phyloP scores from a whole-genome alignment of 2,329 filamentous ascomycete species.

The Apiospora arundinis region DNA sequence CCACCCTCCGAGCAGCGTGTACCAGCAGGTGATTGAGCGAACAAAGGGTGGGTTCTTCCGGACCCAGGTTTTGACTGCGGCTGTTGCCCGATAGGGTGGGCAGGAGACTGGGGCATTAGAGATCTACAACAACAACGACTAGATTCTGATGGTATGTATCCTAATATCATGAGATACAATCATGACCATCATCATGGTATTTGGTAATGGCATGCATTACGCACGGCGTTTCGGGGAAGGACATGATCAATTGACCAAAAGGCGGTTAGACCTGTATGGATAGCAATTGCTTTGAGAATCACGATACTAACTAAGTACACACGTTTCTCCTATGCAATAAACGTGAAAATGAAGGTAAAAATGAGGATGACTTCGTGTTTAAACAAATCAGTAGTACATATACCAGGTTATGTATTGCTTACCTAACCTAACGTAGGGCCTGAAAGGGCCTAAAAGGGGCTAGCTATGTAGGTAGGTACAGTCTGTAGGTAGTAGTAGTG shows the following conservation, averaged over 20 bases:
- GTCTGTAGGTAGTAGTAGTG: background rate
- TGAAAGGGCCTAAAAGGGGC: background rate
- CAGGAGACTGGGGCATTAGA: slow-evolving; percentile 9
- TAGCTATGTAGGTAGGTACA: too few species aligned
- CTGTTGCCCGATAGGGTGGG: slow-evolving; percentile 57
- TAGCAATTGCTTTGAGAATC: slow-evolving; percentile 23
- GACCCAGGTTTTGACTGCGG: slow-evolving; percentile 88
- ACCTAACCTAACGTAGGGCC: background rate
- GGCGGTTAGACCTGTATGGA: slow-evolving; percentile 23
- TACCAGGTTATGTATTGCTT: too few species aligned
- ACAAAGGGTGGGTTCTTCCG: slow-evolving; percentile 99
- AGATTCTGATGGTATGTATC: slow-evolving; percentile 18
- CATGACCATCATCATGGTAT: slow-evolving; percentile 12
- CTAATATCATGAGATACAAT: slow-evolving; percentile 14
- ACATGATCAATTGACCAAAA: slow-evolving; percentile 16
- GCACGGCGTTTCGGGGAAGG: slow-evolving; percentile 22
- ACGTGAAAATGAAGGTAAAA: too few species aligned
- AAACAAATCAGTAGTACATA: too few species aligned
- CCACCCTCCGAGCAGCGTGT: slow-evolving; percentile 97
- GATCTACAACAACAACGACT: background rate
- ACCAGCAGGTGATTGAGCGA: slow-evolving; percentile 98
- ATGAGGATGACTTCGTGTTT: too few species aligned
- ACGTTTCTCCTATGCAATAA: background rate
- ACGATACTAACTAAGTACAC: slow-evolving; percentile 4
- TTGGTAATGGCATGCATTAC: slow-evolving; percentile 21